Conservation (phyloP, 257 asterid genomes). For the Misopates orontium region DNA sequence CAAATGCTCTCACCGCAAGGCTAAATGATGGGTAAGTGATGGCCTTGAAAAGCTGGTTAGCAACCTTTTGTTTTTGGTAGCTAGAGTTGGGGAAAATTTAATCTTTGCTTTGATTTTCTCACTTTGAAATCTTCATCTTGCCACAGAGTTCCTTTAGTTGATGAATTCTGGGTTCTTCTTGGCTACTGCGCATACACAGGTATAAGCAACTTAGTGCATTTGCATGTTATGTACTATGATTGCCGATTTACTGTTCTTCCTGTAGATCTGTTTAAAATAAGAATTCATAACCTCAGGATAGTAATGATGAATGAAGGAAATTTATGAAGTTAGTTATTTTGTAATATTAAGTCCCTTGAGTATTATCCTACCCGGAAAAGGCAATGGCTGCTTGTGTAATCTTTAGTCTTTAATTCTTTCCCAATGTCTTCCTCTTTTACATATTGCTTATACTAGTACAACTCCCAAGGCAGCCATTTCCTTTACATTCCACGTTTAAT, state of each 20-base stretch:
- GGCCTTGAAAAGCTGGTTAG: conserved; percentile 12
- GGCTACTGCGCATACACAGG: conserved; percentile 69
- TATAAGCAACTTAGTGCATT: conserved; percentile 6
- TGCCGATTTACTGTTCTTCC: conserved; percentile 4
- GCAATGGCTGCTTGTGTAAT: neutral
- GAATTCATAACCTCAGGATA: too few species aligned
- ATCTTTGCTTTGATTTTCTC: conserved; percentile 10
- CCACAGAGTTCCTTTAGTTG: conserved; percentile 82
- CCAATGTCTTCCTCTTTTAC: neutral
- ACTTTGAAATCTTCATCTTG: conserved; percentile 23
- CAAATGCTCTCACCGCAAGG: conserved; percentile 86
- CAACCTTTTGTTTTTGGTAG: conserved; percentile 1
- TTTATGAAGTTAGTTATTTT: too few species aligned
- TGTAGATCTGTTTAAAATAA: too few species aligned
- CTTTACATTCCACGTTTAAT: neutral
- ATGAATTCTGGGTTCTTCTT: conserved; percentile 82
- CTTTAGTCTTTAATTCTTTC: neutral
- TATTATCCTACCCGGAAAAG: neutral
- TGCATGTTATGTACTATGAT: neutral
- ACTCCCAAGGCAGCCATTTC: too few species aligned
- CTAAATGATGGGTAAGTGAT: conserved; percentile 80
- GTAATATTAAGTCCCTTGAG: too few species aligned
- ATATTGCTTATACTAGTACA: neutral
- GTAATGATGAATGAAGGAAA: too few species aligned
- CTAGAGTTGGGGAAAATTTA: conserved; percentile 15